These are phyloP conservation scores for Blastomyces parvus DNA, from an alignment of 2,329 filamentous ascomycete species.

Conservation along the genomic window DNA sequence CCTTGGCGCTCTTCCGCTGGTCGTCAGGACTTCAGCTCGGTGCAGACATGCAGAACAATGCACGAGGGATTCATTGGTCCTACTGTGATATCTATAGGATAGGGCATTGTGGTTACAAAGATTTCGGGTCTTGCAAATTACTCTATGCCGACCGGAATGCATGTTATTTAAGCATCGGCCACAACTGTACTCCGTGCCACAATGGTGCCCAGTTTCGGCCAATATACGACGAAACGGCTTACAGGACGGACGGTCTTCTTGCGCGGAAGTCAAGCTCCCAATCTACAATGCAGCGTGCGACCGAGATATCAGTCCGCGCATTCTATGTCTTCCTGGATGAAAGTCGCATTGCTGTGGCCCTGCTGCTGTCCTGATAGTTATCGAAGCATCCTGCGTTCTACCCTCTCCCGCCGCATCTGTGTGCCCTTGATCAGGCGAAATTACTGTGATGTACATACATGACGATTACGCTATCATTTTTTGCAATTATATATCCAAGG, in stretches of 20 bases:
- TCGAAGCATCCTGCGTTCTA: conserved; percentile 26
- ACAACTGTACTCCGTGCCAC: not conserved
- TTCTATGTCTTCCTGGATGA: conserved; percentile 9
- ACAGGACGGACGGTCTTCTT: not conserved
- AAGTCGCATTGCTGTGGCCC: conserved; percentile 24
- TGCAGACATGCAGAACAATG: not conserved
- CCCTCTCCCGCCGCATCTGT: conserved; percentile 29
- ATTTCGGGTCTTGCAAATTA: not conserved
- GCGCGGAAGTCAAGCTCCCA: too few relatives aligned
- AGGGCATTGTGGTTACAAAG: not conserved
- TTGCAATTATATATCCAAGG: conserved; percentile 27
- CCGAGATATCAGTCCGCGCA: not conserved
- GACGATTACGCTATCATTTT: conserved; percentile 23
- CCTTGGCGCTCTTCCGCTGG: not conserved
- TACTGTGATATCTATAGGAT: not conserved
- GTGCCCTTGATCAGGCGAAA: conserved; percentile 28
- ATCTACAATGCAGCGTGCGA: not conserved
- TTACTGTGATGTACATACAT: conserved; percentile 22
- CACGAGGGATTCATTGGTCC: not conserved
- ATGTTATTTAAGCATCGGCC: not conserved
- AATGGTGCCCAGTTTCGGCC: not conserved
- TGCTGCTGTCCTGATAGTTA: conserved; percentile 2
- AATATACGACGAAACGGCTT: not conserved
- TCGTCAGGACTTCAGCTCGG: not conserved
- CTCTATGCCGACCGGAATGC: not conserved